Percentiles rank a stretch among this genome's conserved stretches.
Conservation (phyloP, 345 rosid genomes). For the Lepidium sativum region DNA sequence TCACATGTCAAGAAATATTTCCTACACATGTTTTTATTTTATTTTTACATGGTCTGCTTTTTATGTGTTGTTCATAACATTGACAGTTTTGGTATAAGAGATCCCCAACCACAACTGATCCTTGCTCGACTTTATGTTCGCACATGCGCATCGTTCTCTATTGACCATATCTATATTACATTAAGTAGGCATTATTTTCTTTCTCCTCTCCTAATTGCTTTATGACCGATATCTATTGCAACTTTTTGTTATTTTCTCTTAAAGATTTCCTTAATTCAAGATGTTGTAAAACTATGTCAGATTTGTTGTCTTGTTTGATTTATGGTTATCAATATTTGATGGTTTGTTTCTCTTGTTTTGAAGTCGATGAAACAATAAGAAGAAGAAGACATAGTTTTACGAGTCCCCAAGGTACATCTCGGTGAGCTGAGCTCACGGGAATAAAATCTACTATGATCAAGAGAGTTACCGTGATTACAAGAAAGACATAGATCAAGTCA, state of each 20-base stretch:
- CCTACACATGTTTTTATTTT: slow-evolving; percentile 58
- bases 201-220: neutral
- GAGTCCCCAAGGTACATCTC: too few species aligned
- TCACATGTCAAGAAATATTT: slow-evolving; percentile 50
- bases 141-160: slow-evolving; percentile 61
- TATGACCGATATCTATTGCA: neutral
- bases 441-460: too few species aligned
- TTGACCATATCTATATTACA: slow-evolving; percentile 77
- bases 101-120: slow-evolving; percentile 66
- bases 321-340: too few species aligned
- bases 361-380: too few species aligned
- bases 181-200: slow-evolving; percentile 44
- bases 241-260: neutral
- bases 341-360: too few species aligned
- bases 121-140: slow-evolving; percentile 80
- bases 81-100: slow-evolving; percentile 79
- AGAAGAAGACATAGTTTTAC: too few species aligned
- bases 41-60: slow-evolving; percentile 46
- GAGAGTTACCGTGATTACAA: too few species aligned
- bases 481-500: too few species aligned
- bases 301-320: too few species aligned
- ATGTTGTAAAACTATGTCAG: too few species aligned
- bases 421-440: too few species aligned
- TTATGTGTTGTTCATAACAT: slow-evolving; percentile 73
- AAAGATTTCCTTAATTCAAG: too few species aligned